Conservation (phyloP, 2,329 filamentous ascomycete species). For the Ascochyta rabiei region DNA sequence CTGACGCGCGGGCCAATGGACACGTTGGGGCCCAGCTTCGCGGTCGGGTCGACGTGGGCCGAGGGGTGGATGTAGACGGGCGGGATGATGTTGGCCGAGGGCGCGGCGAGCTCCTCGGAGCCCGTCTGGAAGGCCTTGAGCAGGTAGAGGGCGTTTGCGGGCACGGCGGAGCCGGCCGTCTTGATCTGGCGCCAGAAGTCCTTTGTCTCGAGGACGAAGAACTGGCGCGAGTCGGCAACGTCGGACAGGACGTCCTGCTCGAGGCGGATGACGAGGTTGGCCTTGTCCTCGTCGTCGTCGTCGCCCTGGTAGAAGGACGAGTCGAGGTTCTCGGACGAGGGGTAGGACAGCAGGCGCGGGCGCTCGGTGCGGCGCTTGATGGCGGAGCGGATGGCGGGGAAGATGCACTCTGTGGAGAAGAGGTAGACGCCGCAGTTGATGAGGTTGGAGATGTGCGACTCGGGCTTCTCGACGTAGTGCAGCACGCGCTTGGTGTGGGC, state of each 20-base stretch:
- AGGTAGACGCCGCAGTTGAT: constrained; percentile 99
- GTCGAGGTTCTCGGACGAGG: constrained; percentile 91
- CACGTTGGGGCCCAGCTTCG: constrained; percentile 96
- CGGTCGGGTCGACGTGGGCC: constrained; percentile 88
- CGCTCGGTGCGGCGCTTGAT: constrained; percentile 96
- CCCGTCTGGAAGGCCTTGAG: constrained; percentile 88
- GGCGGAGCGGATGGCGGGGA: constrained; percentile 89
- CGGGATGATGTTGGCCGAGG: constrained; percentile 85
- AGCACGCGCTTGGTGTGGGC: constrained; percentile 91
- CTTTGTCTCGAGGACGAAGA: constrained; percentile 98
- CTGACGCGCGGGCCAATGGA: constrained; percentile 89
- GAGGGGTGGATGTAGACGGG: constrained; percentile 96
- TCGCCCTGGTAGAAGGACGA: constrained; percentile 64
- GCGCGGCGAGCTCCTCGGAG: constrained; percentile 79
- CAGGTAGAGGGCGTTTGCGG: constrained; percentile 94
- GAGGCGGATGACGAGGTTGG: constrained; percentile 86
- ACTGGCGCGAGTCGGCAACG: constrained; percentile 94
- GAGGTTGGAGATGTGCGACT: constrained; percentile 95
- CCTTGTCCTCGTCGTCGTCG: constrained; percentile 74
- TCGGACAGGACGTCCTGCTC: constrained; percentile 97
- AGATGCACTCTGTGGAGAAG: constrained; percentile 93
- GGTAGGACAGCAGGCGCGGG: constrained; percentile 91
- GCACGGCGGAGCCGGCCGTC: constrained; percentile 94
- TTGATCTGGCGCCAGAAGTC: constrained; percentile 99
- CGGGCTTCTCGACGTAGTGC: constrained; percentile 99